These are phyloP conservation scores for Dendrocalamus latiflorus DNA, from an alignment of 202 grass and related monocot species.

Conservation along the genomic window DNA sequence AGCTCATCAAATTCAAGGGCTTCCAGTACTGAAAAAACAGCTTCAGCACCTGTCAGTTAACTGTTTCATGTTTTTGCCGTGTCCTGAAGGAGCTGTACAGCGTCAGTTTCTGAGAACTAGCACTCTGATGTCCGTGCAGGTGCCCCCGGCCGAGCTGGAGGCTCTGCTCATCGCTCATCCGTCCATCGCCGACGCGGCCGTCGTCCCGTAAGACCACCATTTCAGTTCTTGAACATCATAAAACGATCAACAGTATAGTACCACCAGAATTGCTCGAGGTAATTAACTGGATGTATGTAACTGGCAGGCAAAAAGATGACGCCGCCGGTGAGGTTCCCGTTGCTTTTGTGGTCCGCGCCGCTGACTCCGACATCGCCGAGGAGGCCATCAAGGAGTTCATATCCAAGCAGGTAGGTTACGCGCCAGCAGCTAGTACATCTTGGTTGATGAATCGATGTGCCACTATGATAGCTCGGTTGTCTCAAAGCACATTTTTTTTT, in stretches of 20 bases:
- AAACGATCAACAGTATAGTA: neutral
- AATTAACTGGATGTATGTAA: neutral
- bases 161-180: conserved; percentile 70
- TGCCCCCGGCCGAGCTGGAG: conserved; percentile 93
- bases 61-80: neutral
- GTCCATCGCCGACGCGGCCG: conserved; percentile 72
- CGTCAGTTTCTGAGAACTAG: neutral
- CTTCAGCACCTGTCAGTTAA: neutral
- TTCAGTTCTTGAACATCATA: neutral
- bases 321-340: conserved; percentile 83
- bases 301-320: conserved; percentile 75
- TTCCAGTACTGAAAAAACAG: conserved; percentile 51
- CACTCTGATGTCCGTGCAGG: conserved; percentile 26
- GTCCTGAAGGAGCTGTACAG: neutral
- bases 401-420: conserved; percentile 84
- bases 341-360: conserved; percentile 68
- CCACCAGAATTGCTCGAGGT: neutral
- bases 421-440: too few relatives aligned
- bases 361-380: conserved; percentile 53
- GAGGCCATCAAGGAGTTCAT: conserved; percentile 82
- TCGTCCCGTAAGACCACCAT: conserved; percentile 58
- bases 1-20: conserved; percentile 97
- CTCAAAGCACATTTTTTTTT: too few relatives aligned
- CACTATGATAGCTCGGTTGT: neutral
- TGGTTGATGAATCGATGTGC: neutral